These are phyloP conservation scores for Plasmodium cynomolgi DNA, from an alignment of 169 alveolate genomes.

Conservation along the genomic window DNA sequence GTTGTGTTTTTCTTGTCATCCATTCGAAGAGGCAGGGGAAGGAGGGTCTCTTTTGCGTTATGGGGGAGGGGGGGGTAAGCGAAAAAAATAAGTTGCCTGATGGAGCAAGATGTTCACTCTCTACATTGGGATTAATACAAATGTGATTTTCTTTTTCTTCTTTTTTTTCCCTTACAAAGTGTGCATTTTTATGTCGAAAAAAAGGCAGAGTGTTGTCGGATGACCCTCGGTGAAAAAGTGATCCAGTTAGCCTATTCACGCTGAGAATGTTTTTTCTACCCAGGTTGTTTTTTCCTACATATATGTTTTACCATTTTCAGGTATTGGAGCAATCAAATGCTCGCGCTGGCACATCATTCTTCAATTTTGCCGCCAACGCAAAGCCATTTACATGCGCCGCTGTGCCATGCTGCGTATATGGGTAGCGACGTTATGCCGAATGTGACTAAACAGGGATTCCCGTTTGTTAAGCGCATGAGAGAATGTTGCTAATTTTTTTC, in stretches of 20 bases:
- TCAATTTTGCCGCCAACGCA: neutral
- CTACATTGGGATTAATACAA: neutral
- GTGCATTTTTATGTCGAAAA: neutral
- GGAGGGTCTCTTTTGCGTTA: neutral
- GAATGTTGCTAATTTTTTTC: neutral
- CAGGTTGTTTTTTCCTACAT: neutral
- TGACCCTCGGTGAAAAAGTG: neutral
- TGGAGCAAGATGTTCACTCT: neutral
- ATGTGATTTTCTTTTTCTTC: neutral
- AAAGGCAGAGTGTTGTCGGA: neutral
- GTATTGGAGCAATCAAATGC: neutral
- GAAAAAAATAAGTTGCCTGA: neutral
- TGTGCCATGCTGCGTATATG: neutral
- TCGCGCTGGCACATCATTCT: neutral
- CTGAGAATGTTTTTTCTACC: neutral
- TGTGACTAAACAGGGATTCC: neutral
- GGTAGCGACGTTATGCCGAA: neutral
- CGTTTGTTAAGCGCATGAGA: neutral
- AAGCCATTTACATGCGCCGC: neutral
- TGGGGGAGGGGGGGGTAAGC: neutral
- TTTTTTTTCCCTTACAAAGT: neutral
- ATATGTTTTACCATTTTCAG: neutral
- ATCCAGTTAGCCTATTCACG: neutral
- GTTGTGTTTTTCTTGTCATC: slow-evolving; percentile 20
- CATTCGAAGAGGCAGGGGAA: slow-evolving; percentile 6